phyloP scores from a whole-genome alignment of 2,329 filamentous ascomycete genomes.

The Trichoderma hamatum region DNA sequence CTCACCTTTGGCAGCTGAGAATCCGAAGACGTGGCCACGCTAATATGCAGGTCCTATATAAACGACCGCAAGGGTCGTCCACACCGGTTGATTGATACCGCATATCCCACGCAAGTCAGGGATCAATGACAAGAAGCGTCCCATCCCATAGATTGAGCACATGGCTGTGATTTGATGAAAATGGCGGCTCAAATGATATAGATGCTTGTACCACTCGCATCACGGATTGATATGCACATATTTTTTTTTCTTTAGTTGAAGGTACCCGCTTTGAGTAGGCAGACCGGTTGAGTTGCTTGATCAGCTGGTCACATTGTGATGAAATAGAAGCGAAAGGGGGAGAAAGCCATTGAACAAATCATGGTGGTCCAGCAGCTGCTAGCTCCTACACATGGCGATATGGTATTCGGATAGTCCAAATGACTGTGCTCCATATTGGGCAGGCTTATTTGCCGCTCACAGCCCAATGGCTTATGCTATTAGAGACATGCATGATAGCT shows the following conservation, averaged over 20 bases:
- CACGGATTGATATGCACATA: neutral
- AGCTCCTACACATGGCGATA: neutral
- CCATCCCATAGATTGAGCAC: neutral
- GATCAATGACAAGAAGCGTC: neutral
- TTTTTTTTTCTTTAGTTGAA: no score
- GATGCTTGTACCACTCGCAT: neutral
- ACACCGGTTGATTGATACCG: conserved; percentile 3
- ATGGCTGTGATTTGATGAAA: neutral
- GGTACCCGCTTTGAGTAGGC: neutral
- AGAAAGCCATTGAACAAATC: neutral
- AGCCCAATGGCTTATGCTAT: conserved; percentile 19
- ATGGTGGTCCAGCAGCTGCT: neutral
- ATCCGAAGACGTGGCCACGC: conserved; percentile 16
- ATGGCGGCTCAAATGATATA: neutral
- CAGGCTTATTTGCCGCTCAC: neutral
- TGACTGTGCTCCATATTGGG: conserved; percentile 18
- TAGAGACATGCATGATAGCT: conserved; percentile 27
- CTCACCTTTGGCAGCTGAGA: neutral
- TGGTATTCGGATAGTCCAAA: neutral
- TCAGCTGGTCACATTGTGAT: neutral
- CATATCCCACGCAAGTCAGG: neutral
- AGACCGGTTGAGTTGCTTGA: neutral
- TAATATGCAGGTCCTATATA: conserved; percentile 7
- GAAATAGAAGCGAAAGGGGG: neutral
- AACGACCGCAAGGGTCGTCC: neutral